A percentile compares a stretch with the other conserved stretches of the same genome.
These are phyloP conservation scores for Helotiales sp. DNA, from an alignment of 2,329 filamentous ascomycete species.

Conservation along the genomic window DNA sequence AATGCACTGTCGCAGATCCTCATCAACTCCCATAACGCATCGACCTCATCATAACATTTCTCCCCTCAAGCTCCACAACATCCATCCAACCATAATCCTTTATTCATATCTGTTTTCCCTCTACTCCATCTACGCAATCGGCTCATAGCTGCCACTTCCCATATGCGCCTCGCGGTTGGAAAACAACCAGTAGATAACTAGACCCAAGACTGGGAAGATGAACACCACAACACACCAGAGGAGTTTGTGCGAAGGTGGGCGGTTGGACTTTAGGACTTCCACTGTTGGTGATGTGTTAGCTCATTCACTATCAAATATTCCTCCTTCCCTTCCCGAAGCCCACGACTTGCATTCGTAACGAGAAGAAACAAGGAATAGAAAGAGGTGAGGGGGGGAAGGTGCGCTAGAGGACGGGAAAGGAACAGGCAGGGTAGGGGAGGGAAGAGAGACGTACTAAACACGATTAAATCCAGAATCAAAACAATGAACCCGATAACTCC, in stretches of 20 bases:
- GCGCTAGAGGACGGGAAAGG: background rate
- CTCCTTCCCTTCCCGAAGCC: background rate
- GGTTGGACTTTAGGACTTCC: conserved; percentile 64
- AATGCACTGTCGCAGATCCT: too few relatives aligned
- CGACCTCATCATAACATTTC: too few relatives aligned
- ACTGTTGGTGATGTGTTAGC: conserved; percentile 46
- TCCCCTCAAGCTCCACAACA: too few relatives aligned
- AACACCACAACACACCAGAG: conserved; percentile 65
- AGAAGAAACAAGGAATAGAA: background rate
- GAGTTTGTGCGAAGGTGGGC: conserved; percentile 56
- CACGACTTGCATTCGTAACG: conserved; percentile 6
- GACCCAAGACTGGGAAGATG: conserved; percentile 61
- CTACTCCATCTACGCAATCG: conserved; percentile 28
- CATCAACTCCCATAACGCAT: too few relatives aligned
- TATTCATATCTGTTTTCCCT: too few relatives aligned
- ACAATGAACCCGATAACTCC: conserved; percentile 62
- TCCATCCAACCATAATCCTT: too few relatives aligned
- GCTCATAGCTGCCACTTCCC: conserved; percentile 54
- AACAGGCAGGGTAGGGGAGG: background rate
- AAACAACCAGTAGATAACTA: conserved; percentile 64
- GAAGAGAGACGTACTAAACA: conserved; percentile 53
- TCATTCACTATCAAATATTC: background rate
- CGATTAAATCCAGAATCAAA: conserved; percentile 61
- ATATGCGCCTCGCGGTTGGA: conserved; percentile 60
- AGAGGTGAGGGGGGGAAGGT: background rate